Conservation (phyloP, 1,139 yeast genomes). For the Zygosaccharomyces pseudobailii region DNA sequence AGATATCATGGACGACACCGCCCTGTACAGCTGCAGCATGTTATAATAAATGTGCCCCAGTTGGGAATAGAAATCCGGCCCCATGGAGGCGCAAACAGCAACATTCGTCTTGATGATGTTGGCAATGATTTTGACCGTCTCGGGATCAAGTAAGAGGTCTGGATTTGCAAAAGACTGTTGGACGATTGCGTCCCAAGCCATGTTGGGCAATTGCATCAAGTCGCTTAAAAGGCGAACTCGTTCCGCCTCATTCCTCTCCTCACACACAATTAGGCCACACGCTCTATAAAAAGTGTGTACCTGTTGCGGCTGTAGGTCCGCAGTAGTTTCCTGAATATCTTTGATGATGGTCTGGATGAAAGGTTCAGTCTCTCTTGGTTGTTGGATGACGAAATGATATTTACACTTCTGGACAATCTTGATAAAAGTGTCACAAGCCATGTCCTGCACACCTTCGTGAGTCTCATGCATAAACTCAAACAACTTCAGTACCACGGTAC, state of each 20-base stretch:
- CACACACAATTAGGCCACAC: conserved; percentile 89
- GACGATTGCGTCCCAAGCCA: conserved; percentile 90
- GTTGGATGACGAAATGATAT: conserved; percentile 87
- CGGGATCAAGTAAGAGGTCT: conserved; percentile 73
- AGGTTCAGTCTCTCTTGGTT: conserved; percentile 84
- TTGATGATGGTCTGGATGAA: conserved; percentile 86
- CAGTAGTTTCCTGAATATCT: conserved; percentile 78
- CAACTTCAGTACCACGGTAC: conserved; percentile 90
- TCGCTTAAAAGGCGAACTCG: conserved; percentile 73
- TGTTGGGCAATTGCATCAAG: conserved; percentile 85
- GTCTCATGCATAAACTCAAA: conserved; percentile 99
- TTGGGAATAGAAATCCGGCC: conserved; percentile 88
- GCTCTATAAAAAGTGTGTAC: conserved; percentile 98
- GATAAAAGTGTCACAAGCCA: conserved; percentile 99
- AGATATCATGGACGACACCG: conserved; percentile 87
- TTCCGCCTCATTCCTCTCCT: conserved; percentile 61
- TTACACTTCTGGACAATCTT: conserved; percentile 94
- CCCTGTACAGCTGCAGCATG: conserved; percentile 83
- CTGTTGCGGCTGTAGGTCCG: conserved; percentile 93
- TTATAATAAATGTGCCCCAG: conserved; percentile 81
- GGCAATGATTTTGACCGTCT: conserved; percentile 87
- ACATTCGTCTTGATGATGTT: conserved; percentile 93
- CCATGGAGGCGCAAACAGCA: conserved; percentile 87
- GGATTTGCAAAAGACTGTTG: conserved; percentile 88
- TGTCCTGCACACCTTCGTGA: conserved; percentile 98